phyloP scores from a whole-genome alignment of 495 filamentous ascomycete genomes.

The Neurospora sp. region DNA sequence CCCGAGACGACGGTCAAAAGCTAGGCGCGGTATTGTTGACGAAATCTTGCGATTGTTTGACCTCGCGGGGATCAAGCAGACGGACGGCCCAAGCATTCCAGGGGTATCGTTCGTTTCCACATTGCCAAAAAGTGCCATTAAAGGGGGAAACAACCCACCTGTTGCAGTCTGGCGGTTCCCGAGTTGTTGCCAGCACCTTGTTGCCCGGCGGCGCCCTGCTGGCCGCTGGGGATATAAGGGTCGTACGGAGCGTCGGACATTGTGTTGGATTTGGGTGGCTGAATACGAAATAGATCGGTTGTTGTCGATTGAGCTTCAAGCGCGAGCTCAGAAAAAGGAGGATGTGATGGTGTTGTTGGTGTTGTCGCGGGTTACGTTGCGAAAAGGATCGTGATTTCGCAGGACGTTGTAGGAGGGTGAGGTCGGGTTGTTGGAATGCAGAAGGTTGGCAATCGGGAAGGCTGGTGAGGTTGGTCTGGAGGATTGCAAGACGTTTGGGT shows the following conservation, averaged over 20 bases:
- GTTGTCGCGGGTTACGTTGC: constrained; percentile 4
- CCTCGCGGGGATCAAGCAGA: not conserved
- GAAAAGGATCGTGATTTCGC: constrained; percentile 5
- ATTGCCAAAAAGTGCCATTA: not conserved
- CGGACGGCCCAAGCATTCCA: not conserved
- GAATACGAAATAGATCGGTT: not conserved
- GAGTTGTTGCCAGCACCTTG: constrained; percentile 24
- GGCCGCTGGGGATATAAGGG: constrained; percentile 75
- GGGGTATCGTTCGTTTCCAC: not conserved
- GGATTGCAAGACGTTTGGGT: constrained; percentile 15
- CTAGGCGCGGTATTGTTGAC: not conserved
- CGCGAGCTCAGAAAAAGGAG: constrained; percentile 1
- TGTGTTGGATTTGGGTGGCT: constrained; percentile 4
- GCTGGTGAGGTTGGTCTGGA: constrained; percentile 6
- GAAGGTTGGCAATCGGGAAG: constrained; percentile 11
- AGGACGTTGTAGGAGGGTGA: constrained; percentile 9
- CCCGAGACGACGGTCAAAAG: not conserved
- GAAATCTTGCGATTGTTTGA: not conserved
- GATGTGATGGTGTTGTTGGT: not conserved
- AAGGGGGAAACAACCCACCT: constrained; percentile 48
- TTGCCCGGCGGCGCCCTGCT: constrained; percentile 31
- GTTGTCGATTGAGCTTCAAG: not conserved
- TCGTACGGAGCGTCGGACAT: constrained; percentile 76
- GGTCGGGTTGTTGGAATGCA: constrained; percentile 9
- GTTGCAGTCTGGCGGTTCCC: constrained; percentile 52